phyloP scores from a whole-genome alignment of 208 protist species.

The Naegleria fowleri region DNA sequence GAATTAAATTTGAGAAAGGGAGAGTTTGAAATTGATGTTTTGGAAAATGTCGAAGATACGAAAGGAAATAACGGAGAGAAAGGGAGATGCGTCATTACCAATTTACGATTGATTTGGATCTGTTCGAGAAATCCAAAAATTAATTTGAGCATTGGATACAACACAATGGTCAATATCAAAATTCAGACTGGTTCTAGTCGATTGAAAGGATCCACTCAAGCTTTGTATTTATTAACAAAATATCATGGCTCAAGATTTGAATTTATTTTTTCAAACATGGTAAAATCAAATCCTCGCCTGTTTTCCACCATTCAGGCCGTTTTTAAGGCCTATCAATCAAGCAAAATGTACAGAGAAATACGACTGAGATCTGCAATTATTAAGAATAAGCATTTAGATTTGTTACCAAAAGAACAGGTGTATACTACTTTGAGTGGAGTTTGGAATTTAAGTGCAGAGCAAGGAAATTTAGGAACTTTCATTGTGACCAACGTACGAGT shows the following conservation, averaged over 20 bases:
- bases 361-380: constrained; percentile 81
- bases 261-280: constrained; percentile 87
- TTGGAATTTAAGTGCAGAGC: constrained; percentile 79
- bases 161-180: constrained; percentile 67
- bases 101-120: constrained; percentile 87
- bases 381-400: constrained; percentile 63
- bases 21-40: constrained; percentile 67
- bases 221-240: constrained; percentile 75
- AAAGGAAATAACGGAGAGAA: constrained; percentile 87
- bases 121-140: constrained; percentile 43
- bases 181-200: constrained; percentile 72
- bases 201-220: constrained; percentile 66
- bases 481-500: constrained; percentile 87
- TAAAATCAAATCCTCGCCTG: constrained; percentile 48
- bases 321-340: constrained; percentile 85
- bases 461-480: constrained; percentile 79
- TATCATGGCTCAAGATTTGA: constrained; percentile 71
- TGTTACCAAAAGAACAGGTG: constrained; percentile 75
- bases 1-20: constrained; percentile 60
- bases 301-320: constrained; percentile 70
- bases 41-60: constrained; percentile 82
- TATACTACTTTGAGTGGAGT: constrained; percentile 69
- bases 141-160: constrained; percentile 87
- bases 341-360: constrained; percentile 83
- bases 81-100: constrained; percentile 82